These are phyloP conservation scores for Leucosporidium scottii DNA, from an alignment of 768 basidiomycete genomes.

Conservation along the genomic window DNA sequence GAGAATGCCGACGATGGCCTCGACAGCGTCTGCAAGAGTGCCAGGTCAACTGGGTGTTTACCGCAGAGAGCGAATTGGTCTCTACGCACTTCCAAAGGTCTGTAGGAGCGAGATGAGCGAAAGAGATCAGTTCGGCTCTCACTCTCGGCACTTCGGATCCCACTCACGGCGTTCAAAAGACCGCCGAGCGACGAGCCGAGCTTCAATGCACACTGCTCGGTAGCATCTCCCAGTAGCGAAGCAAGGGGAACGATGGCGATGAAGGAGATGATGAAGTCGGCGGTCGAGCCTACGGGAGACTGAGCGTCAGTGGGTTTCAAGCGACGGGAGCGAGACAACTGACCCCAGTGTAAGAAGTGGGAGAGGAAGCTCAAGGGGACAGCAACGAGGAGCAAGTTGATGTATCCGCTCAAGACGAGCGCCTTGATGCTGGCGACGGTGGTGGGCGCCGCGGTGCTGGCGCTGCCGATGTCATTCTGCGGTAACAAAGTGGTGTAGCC, in stretches of 20 bases:
- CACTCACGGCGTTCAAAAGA: slow-evolving; percentile 59
- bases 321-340: slow-evolving; percentile 44
- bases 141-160: background rate
- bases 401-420: slow-evolving; percentile 48
- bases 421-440: slow-evolving; percentile 37
- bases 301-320: background rate
- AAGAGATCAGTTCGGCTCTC: background rate
- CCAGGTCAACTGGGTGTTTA: background rate
- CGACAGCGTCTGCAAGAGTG: slow-evolving; percentile 5
- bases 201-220: slow-evolving; percentile 62
- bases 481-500: too few relatives aligned
- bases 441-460: too few relatives aligned
- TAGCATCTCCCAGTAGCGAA: slow-evolving; percentile 73
- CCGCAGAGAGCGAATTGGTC: too few relatives aligned
- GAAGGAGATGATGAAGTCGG: slow-evolving; percentile 46
- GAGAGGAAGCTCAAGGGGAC: slow-evolving; percentile 65
- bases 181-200: slow-evolving; percentile 81
- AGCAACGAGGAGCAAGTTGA: slow-evolving; percentile 71
- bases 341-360: slow-evolving; percentile 66
- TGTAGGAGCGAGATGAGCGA: background rate
- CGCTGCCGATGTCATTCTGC: too few relatives aligned
- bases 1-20: slow-evolving; percentile 47
- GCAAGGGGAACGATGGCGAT: slow-evolving; percentile 80
- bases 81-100: background rate
- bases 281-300: slow-evolving; percentile 25